Percentiles rank a stretch among this genome's conserved stretches.
Conservation (phyloP, 2,329 filamentous ascomycete species). For the Endoconidiophora laricicola region DNA sequence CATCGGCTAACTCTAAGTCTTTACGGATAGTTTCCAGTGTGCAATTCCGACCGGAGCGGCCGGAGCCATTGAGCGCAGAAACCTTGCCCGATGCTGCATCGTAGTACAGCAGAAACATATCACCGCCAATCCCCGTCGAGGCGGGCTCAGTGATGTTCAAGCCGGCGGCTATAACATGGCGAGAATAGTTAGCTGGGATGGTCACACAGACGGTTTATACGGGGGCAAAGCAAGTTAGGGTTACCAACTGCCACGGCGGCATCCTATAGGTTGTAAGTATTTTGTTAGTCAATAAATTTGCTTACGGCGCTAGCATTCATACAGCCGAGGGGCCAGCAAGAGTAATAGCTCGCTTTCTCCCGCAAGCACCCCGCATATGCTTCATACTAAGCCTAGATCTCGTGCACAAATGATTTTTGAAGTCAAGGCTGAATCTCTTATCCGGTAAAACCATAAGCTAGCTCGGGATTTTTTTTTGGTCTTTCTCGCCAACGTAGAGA, state of each 20-base stretch:
- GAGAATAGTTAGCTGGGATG: not conserved
- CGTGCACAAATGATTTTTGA: too few relatives aligned
- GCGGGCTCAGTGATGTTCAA: constrained; percentile 88
- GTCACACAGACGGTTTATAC: not conserved
- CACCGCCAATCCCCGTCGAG: constrained; percentile 87
- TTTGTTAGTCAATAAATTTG: too few relatives aligned
- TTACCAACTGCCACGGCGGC: constrained; percentile 83
- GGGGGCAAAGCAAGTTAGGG: constrained; percentile 17
- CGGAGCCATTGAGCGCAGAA: constrained; percentile 79
- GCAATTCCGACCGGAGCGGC: constrained; percentile 55
- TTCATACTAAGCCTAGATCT: too few relatives aligned
- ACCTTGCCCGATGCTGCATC: constrained; percentile 68
- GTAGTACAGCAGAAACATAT: constrained; percentile 94
- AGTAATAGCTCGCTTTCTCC: too few relatives aligned
- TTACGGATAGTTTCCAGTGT: constrained; percentile 54
- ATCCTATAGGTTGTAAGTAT: constrained; percentile 38
- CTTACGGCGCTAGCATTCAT: not conserved
- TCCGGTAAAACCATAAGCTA: too few relatives aligned
- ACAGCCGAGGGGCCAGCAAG: constrained; percentile 1
- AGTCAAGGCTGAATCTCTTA: too few relatives aligned
- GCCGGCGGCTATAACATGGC: constrained; percentile 49
- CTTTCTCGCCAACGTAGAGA: constrained; percentile 14
- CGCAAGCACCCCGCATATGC: too few relatives aligned
- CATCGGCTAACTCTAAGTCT: constrained; percentile 48
- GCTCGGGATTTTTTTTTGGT: too few relatives aligned